Evolutionary conservation across 2,329 filamentous ascomycete genomes (phyloP).

Genomic region (Talaromyces funiculosus): DNA sequence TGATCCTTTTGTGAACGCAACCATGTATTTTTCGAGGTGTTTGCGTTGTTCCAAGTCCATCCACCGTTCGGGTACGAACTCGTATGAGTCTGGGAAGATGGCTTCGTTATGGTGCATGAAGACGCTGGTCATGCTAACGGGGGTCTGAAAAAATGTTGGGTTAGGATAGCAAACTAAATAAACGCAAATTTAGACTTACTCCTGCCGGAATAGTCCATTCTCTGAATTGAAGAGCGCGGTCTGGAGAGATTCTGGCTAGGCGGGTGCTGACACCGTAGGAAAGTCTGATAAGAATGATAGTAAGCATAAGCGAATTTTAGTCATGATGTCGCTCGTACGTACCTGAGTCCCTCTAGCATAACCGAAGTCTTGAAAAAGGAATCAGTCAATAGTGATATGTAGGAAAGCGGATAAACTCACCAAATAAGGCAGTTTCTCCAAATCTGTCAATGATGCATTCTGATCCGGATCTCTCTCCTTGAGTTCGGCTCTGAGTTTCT

Average conservation of each 20-base stretch:
- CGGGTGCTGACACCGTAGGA: slow-evolving; percentile 26
- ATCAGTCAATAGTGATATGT: not conserved
- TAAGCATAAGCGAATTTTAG: not conserved
- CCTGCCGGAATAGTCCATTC: slow-evolving; percentile 17
- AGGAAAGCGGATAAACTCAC: slow-evolving; percentile 15
- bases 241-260: slow-evolving; percentile 16
- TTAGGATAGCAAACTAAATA: not conserved
- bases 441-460: slow-evolving; percentile 20
- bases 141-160: slow-evolving; percentile 14
- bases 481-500: slow-evolving; percentile 20
- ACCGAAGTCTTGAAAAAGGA: slow-evolving; percentile 21
- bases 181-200: slow-evolving; percentile 8
- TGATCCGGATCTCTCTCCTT: slow-evolving; percentile 11
- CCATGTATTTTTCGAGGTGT: slow-evolving; percentile 18
- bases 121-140: slow-evolving; percentile 20
- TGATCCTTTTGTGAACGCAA: slow-evolving; percentile 19
- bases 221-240: slow-evolving; percentile 13
- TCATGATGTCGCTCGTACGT: not conserved
- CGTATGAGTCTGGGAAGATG: slow-evolving; percentile 19
- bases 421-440: slow-evolving; percentile 25
- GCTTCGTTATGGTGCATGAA: slow-evolving; percentile 19
- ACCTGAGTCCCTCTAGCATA: slow-evolving; percentile 27
- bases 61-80: slow-evolving; percentile 20
- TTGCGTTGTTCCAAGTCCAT: slow-evolving; percentile 14
- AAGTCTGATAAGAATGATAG: slow-evolving; percentile 18